phyloP scores from a whole-genome alignment of 306 rosid species.

The Delonix regia region DNA sequence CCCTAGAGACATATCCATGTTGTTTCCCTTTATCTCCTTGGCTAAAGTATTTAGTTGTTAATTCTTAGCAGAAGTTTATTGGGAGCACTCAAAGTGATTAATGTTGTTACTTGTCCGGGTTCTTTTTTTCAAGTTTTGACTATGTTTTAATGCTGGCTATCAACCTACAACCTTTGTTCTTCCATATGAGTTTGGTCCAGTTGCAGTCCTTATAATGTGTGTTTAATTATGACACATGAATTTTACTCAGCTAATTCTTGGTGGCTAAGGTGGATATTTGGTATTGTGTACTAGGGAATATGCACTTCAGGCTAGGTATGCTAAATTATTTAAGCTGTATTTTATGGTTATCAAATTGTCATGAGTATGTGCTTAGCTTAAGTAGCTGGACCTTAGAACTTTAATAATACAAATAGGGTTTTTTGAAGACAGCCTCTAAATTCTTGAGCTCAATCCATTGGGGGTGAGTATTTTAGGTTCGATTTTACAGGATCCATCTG shows the following conservation, averaged over 20 bases:
- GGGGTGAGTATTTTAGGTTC: conserved; percentile 17
- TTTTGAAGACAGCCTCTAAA: conserved; percentile 30
- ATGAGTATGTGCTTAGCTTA: conserved; percentile 5
- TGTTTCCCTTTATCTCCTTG: conserved; percentile 26
- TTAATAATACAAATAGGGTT: background rate
- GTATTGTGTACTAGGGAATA: background rate
- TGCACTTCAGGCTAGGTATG: background rate
- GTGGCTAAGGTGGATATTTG: conserved; percentile 4
- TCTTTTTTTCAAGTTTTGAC: conserved; percentile 25
- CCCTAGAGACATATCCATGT: conserved; percentile 22
- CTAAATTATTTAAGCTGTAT: background rate
- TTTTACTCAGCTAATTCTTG: conserved; percentile 20
- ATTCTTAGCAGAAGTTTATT: conserved; percentile 17
- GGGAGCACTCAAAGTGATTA: conserved; percentile 17
- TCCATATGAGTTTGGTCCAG: conserved; percentile 23
- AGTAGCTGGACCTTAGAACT: conserved; percentile 19
- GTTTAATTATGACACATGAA: conserved; percentile 12
- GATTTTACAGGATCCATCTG: background rate
- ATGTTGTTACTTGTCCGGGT: conserved; percentile 1
- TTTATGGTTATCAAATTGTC: background rate
- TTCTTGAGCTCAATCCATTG: conserved; percentile 15
- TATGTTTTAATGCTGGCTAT: conserved; percentile 19
- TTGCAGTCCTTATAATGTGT: conserved; percentile 26
- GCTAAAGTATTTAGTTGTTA: background rate
- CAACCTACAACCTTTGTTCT: conserved; percentile 22